Base-by-base conservation (phyloP, 2,329 filamentous ascomycete genomes). In the Arthrobotrys pseudoclavata region DNA sequence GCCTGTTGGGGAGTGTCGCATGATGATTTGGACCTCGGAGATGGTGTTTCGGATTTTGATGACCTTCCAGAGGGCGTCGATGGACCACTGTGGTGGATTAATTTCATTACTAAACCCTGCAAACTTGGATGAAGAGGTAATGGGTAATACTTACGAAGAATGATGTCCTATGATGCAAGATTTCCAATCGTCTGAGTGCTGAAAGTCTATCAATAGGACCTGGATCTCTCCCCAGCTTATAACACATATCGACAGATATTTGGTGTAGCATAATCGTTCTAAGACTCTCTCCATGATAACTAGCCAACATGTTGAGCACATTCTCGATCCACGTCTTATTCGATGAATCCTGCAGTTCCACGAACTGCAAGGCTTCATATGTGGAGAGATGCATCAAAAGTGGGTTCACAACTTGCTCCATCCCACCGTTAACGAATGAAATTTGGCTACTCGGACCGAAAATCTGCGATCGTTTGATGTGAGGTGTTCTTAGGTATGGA, bases 21-120 rank as follows among this genome's bases (percentile, higher is more conserved):
- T 69, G 6, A 13, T 55, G 22, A 76, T 55, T 24, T 69, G 42
- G 24, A 76, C 45, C 50, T 76, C 71, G 15, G 50, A 55, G 31
- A 76, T 76, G 3, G 63, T 76, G 10, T 26, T 57, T 15, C n/a
- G 20, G 10, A 13, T 29, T 4, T 42, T 37, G 12, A 76, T 13
- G 2, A 57, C 22, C 1, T 24, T 15, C 71, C 63, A 76, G 12
- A 76, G 60, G 9, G 22, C 3, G 22, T 66, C 45, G 13, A 50
- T 18, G 1, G 57, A 57, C 26, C 26, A 15, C 69, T 66, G 45
- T 6, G 20, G 3, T 24, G 22, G 29, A 31, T 3, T 20, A n/a
- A n/a, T 13, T 50, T 50, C 15, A 6, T 50, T 50, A 26, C n/a
- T n/a, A n/a, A n/a, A n/a, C n/a, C n/a, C n/a, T n/a, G n/a, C n/a